Base-by-base conservation (phyloP, 352 stramenopile species). In the Pythium biforme region DNA sequence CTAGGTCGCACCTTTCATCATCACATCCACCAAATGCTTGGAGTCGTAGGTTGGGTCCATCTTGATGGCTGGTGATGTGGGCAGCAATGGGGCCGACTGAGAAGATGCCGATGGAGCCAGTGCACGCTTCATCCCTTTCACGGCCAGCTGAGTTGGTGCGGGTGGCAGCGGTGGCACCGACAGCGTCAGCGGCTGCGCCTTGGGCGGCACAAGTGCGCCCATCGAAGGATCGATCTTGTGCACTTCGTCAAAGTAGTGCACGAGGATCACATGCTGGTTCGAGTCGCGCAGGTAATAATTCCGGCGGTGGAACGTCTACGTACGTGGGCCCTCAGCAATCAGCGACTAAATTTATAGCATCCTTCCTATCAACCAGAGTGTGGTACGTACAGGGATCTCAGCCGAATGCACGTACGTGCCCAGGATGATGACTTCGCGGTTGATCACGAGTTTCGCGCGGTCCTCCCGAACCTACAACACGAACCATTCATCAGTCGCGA, bases 171-270 rank as follows among this genome's bases (percentile, higher is more conserved):
- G 1, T 31, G 40, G 26, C 9, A 46, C 37, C 11, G 40, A 20
- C 33, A 40, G 20, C 5, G 51, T 47, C 6, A 63, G 25, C 4
- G 54, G 62, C 12, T 56, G 55, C 20, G 49, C 29, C 11, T 33
- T 56, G 15, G 64, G 51, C 26, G 64, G 53, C n/a, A 72, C 43
- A 22, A 72, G 45, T 37, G 54, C 47, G 3, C 52, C 64, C 64
- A 72, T 72, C 3, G 34, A 29, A 4, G 65, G 65, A 20, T 72
- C 59, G 34, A 37, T 57, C 66, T 90, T 93, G 63, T 88, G 73
- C 4, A 72, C 62, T 69, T 94, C 83, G 37, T 94, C 82, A 68
- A 95, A 90, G 72, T 95, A 95, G 56, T 95, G 86, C 3, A 95
- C 86, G n/a, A 95, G 81, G 22, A 95, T 77, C 34, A 93, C 75